These are phyloP conservation scores for Pythium monospermum DNA, from an alignment of 352 stramenopile species.

Conservation along the genomic window DNA sequence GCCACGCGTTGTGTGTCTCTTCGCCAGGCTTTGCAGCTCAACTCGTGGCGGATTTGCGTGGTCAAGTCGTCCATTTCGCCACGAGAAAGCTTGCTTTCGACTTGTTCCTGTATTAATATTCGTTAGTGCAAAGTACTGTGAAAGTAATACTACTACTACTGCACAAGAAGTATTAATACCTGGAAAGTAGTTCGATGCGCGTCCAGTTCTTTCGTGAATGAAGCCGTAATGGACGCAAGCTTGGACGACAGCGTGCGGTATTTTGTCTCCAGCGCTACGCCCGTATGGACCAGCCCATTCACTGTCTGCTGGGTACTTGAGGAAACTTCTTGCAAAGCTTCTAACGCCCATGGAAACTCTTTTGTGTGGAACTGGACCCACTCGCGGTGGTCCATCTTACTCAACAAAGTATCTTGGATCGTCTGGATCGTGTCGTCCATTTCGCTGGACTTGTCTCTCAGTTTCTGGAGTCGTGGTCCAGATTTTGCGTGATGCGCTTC, in stretches of 20 bases:
- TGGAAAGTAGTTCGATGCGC: background rate
- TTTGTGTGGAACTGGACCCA: conserved; percentile 7
- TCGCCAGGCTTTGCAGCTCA: conserved; percentile 24
- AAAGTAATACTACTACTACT: too few species aligned
- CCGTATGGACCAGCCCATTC: conserved; percentile 18
- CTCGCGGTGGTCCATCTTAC: too few species aligned
- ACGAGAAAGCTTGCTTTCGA: conserved; percentile 4
- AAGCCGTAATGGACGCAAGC: conserved; percentile 8
- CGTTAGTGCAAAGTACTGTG: too few species aligned
- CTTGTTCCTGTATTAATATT: background rate
- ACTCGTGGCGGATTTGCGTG: conserved; percentile 19
- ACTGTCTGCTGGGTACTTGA: background rate
- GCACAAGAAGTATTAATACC: too few species aligned
- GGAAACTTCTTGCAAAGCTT: background rate
- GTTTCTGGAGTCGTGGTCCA: too few species aligned
- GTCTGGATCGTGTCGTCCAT: too few species aligned
- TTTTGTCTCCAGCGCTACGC: conserved; percentile 16
- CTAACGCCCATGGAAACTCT: background rate
- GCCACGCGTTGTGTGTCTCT: conserved; percentile 16
- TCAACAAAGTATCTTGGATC: too few species aligned
- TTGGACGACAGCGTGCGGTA: conserved; percentile 20
- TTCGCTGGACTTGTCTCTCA: too few species aligned
- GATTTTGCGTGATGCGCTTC: too few species aligned
- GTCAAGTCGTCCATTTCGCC: background rate
- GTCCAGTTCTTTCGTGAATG: conserved; percentile 2